Evolutionary conservation across 2,329 filamentous ascomycete genomes (phyloP).

Genomic region (Colletotrichum truncatum): DNA sequence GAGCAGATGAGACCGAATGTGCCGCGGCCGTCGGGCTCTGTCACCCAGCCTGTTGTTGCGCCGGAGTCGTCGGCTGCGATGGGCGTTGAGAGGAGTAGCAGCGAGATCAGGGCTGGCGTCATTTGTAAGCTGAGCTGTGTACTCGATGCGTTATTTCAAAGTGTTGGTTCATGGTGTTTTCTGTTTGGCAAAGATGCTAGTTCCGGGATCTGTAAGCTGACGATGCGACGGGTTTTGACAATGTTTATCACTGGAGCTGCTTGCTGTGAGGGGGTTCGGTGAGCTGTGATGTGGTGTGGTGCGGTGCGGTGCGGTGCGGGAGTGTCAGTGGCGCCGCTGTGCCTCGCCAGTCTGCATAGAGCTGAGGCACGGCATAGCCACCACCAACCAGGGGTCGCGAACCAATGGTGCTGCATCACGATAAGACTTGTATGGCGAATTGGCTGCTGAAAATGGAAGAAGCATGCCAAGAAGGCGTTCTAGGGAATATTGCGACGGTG

Average conservation of each 20-base stretch:
- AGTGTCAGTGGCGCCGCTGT: background rate
- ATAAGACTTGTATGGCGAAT: background rate
- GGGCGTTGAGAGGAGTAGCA: background rate
- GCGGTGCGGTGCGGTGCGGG: no score
- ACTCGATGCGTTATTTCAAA: background rate
- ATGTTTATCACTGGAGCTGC: background rate
- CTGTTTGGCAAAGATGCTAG: no score
- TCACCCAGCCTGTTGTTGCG: background rate
- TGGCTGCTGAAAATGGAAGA: background rate
- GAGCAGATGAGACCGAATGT: slow-evolving; percentile 40
- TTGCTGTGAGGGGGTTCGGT: no score
- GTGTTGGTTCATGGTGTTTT: background rate
- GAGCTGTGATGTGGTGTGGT: no score
- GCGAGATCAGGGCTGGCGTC: background rate
- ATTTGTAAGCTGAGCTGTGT: background rate
- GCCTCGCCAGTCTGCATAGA: slow-evolving; percentile 1
- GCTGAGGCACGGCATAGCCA: slow-evolving; percentile 20
- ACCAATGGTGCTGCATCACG: slow-evolving; percentile 6
- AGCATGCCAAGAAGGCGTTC: no score
- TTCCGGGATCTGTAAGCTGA: no score
- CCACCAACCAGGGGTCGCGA: background rate
- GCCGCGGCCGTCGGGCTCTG: slow-evolving; percentile 38
- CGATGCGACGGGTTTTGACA: no score
- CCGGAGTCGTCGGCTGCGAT: background rate
- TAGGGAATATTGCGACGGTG: background rate